phyloP scores from a whole-genome alignment of 805 yeast genomes.

The Saccharomycopsis schoenii region DNA sequence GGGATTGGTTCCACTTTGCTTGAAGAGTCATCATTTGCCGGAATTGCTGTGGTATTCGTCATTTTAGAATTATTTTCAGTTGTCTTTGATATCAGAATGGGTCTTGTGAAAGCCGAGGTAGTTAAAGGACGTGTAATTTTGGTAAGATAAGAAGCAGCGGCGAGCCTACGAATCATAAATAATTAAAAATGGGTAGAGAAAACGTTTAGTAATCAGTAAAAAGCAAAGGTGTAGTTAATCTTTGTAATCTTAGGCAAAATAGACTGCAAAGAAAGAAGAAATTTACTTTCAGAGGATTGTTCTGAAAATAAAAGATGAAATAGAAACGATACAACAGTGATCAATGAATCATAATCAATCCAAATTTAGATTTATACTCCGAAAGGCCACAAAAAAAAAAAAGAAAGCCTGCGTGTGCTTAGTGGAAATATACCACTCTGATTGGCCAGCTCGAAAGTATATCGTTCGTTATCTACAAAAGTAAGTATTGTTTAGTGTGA shows the following conservation, averaged over 20 bases:
- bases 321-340: too few relatives aligned
- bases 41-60: background rate
- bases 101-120: too few relatives aligned
- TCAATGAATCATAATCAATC: background rate
- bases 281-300: too few relatives aligned
- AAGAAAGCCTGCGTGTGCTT: background rate
- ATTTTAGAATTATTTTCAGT: background rate
- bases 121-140: too few relatives aligned
- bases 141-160: too few relatives aligned
- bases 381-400: background rate
- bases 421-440: background rate
- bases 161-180: too few relatives aligned
- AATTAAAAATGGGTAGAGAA: too few relatives aligned
- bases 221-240: too few relatives aligned
- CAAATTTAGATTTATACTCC: background rate
- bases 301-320: too few relatives aligned
- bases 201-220: too few relatives aligned
- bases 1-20: background rate
- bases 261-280: too few relatives aligned
- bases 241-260: too few relatives aligned
- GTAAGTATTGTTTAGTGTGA: background rate
- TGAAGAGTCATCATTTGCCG: background rate
- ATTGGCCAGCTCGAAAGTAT: background rate
- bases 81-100: background rate
- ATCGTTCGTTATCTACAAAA: background rate